Evolutionary conservation across 2,329 filamentous ascomycete species (phyloP), one percentile per base, ranked within the genome.

Genomic region (Diaporthe australafricana): DNA sequence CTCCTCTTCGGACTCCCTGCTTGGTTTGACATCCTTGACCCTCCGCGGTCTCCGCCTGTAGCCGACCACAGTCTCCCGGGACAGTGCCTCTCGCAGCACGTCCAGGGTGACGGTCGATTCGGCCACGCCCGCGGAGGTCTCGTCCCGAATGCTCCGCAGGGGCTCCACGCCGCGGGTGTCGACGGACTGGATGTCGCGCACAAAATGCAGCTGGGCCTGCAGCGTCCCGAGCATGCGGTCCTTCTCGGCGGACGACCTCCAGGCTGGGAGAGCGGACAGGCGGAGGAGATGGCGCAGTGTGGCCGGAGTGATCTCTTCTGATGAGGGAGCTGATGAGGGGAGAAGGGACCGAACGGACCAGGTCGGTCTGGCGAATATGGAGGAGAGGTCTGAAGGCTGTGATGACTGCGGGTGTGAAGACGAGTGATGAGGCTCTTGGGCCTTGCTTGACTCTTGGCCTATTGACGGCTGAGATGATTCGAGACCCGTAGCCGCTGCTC

Each of bases 291-390:
- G 96, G 76, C 90, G 90, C 0, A 98, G 88, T 80, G 94, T 91
- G 55, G 89, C 80, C 0, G 90, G 84, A 0, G 92, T 91, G 74
- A 97, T 87, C 70, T 81, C 81, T 63, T 85, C 17, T 22, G 53
- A n/a, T 16, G 62, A 22, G 14, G 42, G 20, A 45, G 52, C 7
- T 14, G 50, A 55, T 11, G 62, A 17, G 16, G 92, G 90, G 0
- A 96, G 86, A 6, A 98, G 90, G 11, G 93, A 92, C 42, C 89
- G 86, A 75, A 97, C 91, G 56, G 95, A 98, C 95, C 95, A 98
- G 62, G 89, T 92, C 27, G 95, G 94, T 72, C 88, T 87, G 20
- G 89, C 87, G 68, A 96, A 89, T 69, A 93, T 70, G 35, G 27
- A 40, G 35, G 22, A 20, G 45, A 72, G 56, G 66, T 70, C 66